Percentiles rank a stretch among this genome's conserved stretches.
These are phyloP conservation scores for Cladophialophora carrionii DNA, from an alignment of 2,329 filamentous ascomycete genomes.

Conservation along the genomic window DNA sequence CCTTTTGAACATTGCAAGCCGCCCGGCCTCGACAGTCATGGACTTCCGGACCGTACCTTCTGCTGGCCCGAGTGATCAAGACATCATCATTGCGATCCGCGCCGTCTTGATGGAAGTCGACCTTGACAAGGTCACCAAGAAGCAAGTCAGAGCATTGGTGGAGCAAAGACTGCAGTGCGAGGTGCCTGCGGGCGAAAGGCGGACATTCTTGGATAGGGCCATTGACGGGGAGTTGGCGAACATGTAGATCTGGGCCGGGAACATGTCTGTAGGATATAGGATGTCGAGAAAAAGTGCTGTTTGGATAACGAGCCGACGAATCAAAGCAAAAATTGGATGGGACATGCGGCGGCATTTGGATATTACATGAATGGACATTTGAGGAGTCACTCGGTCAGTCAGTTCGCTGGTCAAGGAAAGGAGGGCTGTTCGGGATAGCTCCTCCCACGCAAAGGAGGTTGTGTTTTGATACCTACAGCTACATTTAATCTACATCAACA, in stretches of 20 bases:
- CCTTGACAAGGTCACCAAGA: slow-evolving; percentile 96
- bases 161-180: slow-evolving; percentile 93
- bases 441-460: background rate
- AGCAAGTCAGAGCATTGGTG: slow-evolving; percentile 87
- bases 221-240: slow-evolving; percentile 93
- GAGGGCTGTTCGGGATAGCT: background rate
- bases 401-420: background rate
- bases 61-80: slow-evolving; percentile 73
- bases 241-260: slow-evolving; percentile 64
- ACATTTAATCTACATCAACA: background rate
- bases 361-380: background rate
- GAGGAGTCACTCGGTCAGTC: background rate
- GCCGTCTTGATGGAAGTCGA: slow-evolving; percentile 84
- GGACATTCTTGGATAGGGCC: slow-evolving; percentile 85
- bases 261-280: background rate
- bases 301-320: slow-evolving; percentile 4
- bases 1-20: slow-evolving; percentile 49
- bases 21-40: slow-evolving; percentile 58
- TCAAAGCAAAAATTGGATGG: background rate
- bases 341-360: too few relatives aligned
- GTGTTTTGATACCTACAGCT: background rate
- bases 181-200: slow-evolving; percentile 74
- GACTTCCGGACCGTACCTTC: slow-evolving; percentile 60
- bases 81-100: slow-evolving; percentile 83
- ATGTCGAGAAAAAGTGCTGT: background rate